Evolutionary conservation across 2,329 filamentous ascomycete genomes (phyloP), one percentile per base, ranked within the genome.

Genomic region (Fusarium denticulatum): DNA sequence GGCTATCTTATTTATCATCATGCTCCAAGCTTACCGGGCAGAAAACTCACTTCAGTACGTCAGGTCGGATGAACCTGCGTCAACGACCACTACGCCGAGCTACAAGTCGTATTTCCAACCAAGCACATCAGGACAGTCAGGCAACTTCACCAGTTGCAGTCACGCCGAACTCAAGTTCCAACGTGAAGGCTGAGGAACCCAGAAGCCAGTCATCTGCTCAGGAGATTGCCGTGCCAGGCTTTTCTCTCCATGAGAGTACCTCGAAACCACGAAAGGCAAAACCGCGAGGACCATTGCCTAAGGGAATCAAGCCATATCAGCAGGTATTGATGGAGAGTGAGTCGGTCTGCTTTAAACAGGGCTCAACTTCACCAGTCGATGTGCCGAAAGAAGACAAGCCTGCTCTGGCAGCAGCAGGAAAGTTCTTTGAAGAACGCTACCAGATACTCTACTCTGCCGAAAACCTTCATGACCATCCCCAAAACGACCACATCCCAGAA

Each of bases 401-500:
- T n/a, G 67, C 77, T 30, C 63, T 82, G 16, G 72, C 72, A 42
- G 67, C 76, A 26, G 80, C 80, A 3, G 75, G 74, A 42, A 76
- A 74, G 37, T 84, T 83, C 75, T 83, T 83, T 73, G 67, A 70
- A 43, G 69, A 78, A 7, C 62, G 63, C 42, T 80, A 78, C 43
- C 67, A 69, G 7, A 86, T 88, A 71, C 83, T 90, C 72, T 89
- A 88, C 82, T 86, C 86, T 22, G 86, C 86, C 24, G 83, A 83
- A 42, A 76, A 79, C 49, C 85, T 89, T 70, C 83, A 85, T 60
- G 78, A 87, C 76, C 83, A 90, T 67, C 83, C 83, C 36, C 78
- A 84, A 75, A 90, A 90, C 79, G 84, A 84, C 30, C 83, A 83
- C 69, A 81, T 86, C 8, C 89, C 89, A 49, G 89, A 91, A 73